Evolutionary conservation across 306 rosid species (phyloP), one percentile per base, ranked within the genome.

Genomic region (Lagenaria siceraria): DNA sequence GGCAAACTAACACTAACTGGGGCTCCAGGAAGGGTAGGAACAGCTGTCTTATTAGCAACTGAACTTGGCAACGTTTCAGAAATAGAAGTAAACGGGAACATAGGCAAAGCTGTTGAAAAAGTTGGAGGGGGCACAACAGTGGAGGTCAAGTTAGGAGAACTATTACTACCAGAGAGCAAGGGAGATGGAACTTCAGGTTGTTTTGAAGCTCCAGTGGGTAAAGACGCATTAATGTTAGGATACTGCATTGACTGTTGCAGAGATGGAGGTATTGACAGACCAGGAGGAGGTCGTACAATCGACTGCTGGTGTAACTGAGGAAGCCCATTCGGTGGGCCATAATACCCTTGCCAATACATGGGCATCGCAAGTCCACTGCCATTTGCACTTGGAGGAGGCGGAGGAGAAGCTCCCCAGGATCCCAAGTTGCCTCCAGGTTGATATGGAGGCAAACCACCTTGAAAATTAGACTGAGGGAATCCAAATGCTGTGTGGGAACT

Each of bases 271-370:
- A 93, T 77, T 4, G 93, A 49, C 77, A 93, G 75, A 62, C 94
- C 97, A 27, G 86, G 91, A 78, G 97, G 96, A 12, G 96, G 96
- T 71, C 85, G 89, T 80, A 93, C 87, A 81, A 93, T 80, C 53
- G 97, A 75, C 65, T 90, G 98, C 75, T 91, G 98, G 40, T 85
- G 93, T 81, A 91, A 74, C 5, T 89, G 93, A 65, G 96, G 96
- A 80, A 87, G 90, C 58, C 90, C 98, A 77, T 78, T 88, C 19
- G 92, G 88, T 25, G 97, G 87, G 81, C 93, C 96, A 85, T 93
- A 93, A 76, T 88, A 93, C 83, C 98, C 98, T 87, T 87, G 98
- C 97, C 96, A 93, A 81, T 90, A 91, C 97, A 93, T 86, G 54
- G 98, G 96, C 92, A 91, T 78, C 15, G 92, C 85, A 79, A 93